These are phyloP conservation scores for Petunia hybrid DNA, from an alignment of 305 asterid species.

Conservation along the genomic window DNA sequence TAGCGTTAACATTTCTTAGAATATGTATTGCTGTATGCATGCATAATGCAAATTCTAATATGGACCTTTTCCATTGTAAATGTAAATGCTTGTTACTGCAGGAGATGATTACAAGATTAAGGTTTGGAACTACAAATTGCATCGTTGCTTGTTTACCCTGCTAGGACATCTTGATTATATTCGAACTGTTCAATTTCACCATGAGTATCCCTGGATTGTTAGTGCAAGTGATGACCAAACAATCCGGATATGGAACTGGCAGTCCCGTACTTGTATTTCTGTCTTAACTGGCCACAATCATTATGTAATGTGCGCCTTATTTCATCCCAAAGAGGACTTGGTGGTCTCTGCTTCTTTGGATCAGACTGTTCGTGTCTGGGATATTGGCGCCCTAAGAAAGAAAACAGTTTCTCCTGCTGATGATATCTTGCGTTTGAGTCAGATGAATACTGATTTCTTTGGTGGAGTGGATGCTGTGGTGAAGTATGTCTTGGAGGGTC, in stretches of 20 bases:
- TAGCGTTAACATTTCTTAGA: background rate
- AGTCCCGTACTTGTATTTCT: slow-evolving; percentile 88
- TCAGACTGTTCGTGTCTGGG: slow-evolving; percentile 67
- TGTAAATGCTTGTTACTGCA: slow-evolving; percentile 40
- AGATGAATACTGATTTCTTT: slow-evolving; percentile 75
- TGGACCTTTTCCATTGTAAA: slow-evolving; percentile 15
- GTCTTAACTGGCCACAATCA: slow-evolving; percentile 94
- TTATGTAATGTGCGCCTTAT: slow-evolving; percentile 91
- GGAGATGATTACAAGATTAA: slow-evolving; percentile 96
- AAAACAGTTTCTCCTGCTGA: slow-evolving; percentile 90
- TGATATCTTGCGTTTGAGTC: slow-evolving; percentile 80
- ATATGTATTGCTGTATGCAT: background rate
- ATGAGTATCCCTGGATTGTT: slow-evolving; percentile 88
- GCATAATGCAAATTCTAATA: background rate
- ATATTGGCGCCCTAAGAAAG: slow-evolving; percentile 84
- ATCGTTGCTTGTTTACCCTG: slow-evolving; percentile 80
- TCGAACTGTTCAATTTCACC: slow-evolving; percentile 93
- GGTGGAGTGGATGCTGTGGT: slow-evolving; percentile 75
- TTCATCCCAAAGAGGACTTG: slow-evolving; percentile 89
- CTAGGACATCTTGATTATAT: slow-evolving; percentile 95
- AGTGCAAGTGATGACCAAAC: slow-evolving; percentile 97
- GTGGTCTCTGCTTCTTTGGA: slow-evolving; percentile 40
- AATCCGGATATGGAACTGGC: slow-evolving; percentile 96
- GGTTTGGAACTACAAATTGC: slow-evolving; percentile 89
- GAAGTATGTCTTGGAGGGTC: slow-evolving; percentile 77